phyloP scores from a whole-genome alignment of 352 stramenopile species.

The Phytophthora aleatoria region DNA sequence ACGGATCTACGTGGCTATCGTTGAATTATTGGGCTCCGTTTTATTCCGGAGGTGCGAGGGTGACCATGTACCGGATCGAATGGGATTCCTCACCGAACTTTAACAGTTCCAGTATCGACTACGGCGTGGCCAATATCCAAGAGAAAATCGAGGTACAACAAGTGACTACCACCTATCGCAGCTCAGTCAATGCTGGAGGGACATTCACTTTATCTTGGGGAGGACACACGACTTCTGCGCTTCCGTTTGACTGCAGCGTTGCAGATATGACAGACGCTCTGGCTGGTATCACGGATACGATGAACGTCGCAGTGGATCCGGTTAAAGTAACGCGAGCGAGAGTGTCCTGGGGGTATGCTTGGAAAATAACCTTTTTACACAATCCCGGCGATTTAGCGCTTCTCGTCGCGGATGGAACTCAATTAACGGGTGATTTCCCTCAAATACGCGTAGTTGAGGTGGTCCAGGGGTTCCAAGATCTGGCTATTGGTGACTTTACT shows the following conservation, averaged over 20 bases:
- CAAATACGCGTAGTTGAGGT: slow-evolving; percentile 79
- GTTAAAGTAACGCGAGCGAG: slow-evolving; percentile 68
- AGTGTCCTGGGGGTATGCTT: slow-evolving; percentile 89
- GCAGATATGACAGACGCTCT: slow-evolving; percentile 79
- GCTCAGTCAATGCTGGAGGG: slow-evolving; percentile 66
- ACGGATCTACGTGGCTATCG: slow-evolving; percentile 71
- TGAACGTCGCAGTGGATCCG: slow-evolving; percentile 72
- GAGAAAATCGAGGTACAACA: slow-evolving; percentile 93
- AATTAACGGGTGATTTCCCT: slow-evolving; percentile 90
- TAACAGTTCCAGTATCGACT: slow-evolving; percentile 79
- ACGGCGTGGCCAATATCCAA: slow-evolving; percentile 85
- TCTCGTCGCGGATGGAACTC: slow-evolving; percentile 79
- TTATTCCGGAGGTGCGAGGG: slow-evolving; percentile 86
- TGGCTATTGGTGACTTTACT: slow-evolving; percentile 93
- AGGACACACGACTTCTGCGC: slow-evolving; percentile 60
- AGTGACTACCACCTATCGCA: slow-evolving; percentile 71
- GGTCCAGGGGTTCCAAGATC: slow-evolving; percentile 28
- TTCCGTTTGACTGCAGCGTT: slow-evolving; percentile 76
- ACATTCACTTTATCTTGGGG: slow-evolving; percentile 95
- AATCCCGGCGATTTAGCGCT: slow-evolving; percentile 88
- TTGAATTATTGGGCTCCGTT: slow-evolving; percentile 82
- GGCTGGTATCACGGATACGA: slow-evolving; percentile 76
- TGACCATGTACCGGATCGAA: slow-evolving; percentile 94
- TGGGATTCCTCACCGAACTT: slow-evolving; percentile 89
- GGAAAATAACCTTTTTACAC: slow-evolving; percentile 92